Evolutionary conservation across 2,329 filamentous ascomycete species (phyloP).

Genomic region (Myriosclerotinia duriaeana): DNA sequence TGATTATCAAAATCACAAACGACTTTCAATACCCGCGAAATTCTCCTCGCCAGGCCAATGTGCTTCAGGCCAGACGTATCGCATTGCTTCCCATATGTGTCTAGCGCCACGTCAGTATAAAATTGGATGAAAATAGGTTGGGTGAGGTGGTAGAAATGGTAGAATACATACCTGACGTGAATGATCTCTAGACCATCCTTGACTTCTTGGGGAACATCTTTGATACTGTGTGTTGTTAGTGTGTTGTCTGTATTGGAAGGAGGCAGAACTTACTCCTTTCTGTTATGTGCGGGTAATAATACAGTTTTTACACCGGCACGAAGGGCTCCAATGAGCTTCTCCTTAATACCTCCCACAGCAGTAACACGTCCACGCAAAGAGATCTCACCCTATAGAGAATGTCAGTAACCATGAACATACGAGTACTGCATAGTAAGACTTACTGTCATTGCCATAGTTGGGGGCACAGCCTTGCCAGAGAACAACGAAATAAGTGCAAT

Average conservation of each 20-base stretch:
- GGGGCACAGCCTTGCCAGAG: constrained; percentile 78
- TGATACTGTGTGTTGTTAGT: constrained; percentile 49
- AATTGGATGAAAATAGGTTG: constrained; percentile 13
- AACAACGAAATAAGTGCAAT: constrained; percentile 91
- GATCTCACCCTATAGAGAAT: constrained; percentile 52
- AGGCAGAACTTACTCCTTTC: constrained; percentile 62
- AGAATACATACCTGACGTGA: constrained; percentile 70
- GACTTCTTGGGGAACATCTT: constrained; percentile 88
- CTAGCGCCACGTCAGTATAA: constrained; percentile 45
- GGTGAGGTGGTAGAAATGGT: background rate
- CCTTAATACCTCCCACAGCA: constrained; percentile 95
- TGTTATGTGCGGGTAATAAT: constrained; percentile 80
- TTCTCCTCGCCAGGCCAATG: constrained; percentile 76
- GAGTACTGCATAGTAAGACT: constrained; percentile 38
- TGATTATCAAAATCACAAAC: constrained; percentile 55
- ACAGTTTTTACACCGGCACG: constrained; percentile 94
- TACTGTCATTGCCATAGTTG: constrained; percentile 93
- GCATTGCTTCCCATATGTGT: constrained; percentile 92
- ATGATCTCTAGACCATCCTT: constrained; percentile 83
- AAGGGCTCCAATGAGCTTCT: constrained; percentile 94
- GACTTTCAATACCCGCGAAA: constrained; percentile 71
- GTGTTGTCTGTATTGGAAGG: background rate
- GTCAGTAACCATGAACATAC: constrained; percentile 29
- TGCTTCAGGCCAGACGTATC: constrained; percentile 85
- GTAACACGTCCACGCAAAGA: constrained; percentile 86